A percentile compares a stretch with the other conserved stretches of the same genome.
Conservation (phyloP, 352 stramenopile species). For the Globisporangium spiculum region DNA sequence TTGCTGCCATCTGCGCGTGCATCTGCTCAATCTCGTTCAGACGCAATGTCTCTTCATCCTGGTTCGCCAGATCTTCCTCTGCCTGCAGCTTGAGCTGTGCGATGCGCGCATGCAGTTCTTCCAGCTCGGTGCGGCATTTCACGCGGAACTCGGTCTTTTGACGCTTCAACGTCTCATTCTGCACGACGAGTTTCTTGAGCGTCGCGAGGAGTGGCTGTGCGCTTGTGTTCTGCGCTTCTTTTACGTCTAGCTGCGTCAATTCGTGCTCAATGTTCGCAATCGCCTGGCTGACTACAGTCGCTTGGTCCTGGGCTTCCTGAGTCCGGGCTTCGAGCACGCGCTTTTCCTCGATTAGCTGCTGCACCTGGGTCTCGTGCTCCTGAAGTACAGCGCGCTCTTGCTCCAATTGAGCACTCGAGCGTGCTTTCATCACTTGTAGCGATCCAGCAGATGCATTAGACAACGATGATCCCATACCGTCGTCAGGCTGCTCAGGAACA, state of each 20-base stretch:
- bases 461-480: not conserved
- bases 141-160: conserved; percentile 46
- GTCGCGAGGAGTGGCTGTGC: conserved; percentile 24
- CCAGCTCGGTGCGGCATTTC: conserved; percentile 43
- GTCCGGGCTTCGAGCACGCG: conserved; percentile 30
- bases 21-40: not conserved
- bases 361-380: conserved; percentile 30
- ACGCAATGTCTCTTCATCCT: not conserved
- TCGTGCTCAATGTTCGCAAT: conserved; percentile 41
- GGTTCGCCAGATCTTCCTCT: not conserved
- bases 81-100: not conserved
- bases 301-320: conserved; percentile 24
- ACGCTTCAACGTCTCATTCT: conserved; percentile 56
- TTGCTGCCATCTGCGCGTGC: conserved; percentile 15
- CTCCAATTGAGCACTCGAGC: conserved; percentile 10
- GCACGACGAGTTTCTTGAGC: conserved; percentile 36
- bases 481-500: conserved; percentile 23
- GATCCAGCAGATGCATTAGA: not conserved
- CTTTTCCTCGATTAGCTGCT: conserved; percentile 49
- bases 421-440: not conserved
- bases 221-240: conserved; percentile 28
- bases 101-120: conserved; percentile 26
- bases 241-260: conserved; percentile 29
- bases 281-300: conserved; percentile 26
- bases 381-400: conserved; percentile 24